These are phyloP conservation scores for Hortaea sp. DNA, from an alignment of 2,329 filamentous ascomycete genomes.

Conservation along the genomic window DNA sequence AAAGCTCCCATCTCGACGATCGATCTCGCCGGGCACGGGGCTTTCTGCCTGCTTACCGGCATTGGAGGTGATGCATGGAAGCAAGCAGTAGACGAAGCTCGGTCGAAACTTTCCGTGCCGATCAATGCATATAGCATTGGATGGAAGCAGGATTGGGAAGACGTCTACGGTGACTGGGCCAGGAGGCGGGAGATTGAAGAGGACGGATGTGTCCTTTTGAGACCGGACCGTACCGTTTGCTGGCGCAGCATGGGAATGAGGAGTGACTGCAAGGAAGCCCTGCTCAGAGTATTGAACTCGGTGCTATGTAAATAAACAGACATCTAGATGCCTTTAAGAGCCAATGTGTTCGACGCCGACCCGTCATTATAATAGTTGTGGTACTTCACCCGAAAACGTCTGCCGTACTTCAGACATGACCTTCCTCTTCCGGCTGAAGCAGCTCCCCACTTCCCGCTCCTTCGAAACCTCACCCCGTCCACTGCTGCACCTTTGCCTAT, in stretches of 20 bases:
- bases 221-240: slow-evolving; percentile 50
- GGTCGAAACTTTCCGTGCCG: slow-evolving; percentile 32
- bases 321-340: too few species aligned
- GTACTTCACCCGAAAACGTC: too few species aligned
- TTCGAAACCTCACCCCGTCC: background rate
- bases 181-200: slow-evolving; percentile 45
- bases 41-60: slow-evolving; percentile 35
- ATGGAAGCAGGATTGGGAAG: slow-evolving; percentile 49
- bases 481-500: background rate
- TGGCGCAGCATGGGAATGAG: slow-evolving; percentile 36
- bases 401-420: background rate
- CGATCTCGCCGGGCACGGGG: slow-evolving; percentile 49
- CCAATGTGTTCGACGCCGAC: background rate
- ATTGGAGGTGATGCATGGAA: slow-evolving; percentile 49
- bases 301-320: slow-evolving; percentile 10
- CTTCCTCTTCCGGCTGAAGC: background rate
- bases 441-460: background rate
- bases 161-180: slow-evolving; percentile 53
- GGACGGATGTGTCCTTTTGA: slow-evolving; percentile 46
- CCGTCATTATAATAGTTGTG: background rate
- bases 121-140: slow-evolving; percentile 46
- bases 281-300: slow-evolving; percentile 15
- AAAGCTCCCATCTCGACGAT: slow-evolving; percentile 44
- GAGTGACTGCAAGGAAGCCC: slow-evolving; percentile 13
- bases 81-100: slow-evolving; percentile 34